phyloP scores from a whole-genome alignment of 805 yeast genomes.

The Yueomyces sp. region DNA sequence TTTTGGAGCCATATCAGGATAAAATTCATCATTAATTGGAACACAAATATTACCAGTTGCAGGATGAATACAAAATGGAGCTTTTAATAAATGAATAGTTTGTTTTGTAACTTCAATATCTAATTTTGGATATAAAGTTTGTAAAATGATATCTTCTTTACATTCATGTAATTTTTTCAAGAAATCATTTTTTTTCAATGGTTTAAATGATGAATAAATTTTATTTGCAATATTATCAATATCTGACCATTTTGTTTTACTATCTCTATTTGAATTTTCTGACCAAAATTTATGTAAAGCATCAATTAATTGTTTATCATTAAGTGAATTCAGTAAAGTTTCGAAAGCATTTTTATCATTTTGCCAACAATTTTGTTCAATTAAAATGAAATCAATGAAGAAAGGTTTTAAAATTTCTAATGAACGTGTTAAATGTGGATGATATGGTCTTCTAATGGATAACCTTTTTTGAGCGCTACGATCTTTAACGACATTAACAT shows the following conservation, averaged over 20 bases:
- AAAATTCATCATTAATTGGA: slow-evolving; percentile 46
- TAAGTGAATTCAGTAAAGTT: slow-evolving; percentile 46
- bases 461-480: slow-evolving; percentile 35
- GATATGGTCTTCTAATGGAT: slow-evolving; percentile 63
- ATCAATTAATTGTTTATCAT: slow-evolving; percentile 43
- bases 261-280: slow-evolving; percentile 34
- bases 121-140: slow-evolving; percentile 76
- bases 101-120: slow-evolving; percentile 89
- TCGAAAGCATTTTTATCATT: slow-evolving; percentile 39
- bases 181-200: slow-evolving; percentile 22
- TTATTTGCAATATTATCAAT: slow-evolving; percentile 28
- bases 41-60: slow-evolving; percentile 93
- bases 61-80: slow-evolving; percentile 96
- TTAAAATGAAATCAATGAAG: slow-evolving; percentile 53
- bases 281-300: slow-evolving; percentile 51
- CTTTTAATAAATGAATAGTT: slow-evolving; percentile 80
- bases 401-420: slow-evolving; percentile 48
- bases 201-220: slow-evolving; percentile 7
- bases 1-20: slow-evolving; percentile 73
- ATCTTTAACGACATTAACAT: slow-evolving; percentile 60
- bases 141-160: slow-evolving; percentile 74
- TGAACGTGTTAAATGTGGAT: slow-evolving; percentile 76
- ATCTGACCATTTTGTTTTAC: slow-evolving; percentile 68
- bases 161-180: slow-evolving; percentile 39
- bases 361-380: slow-evolving; percentile 83